Evolutionary conservation across 495 filamentous ascomycete species (phyloP).

Genomic region (Pyronema domesticum): DNA sequence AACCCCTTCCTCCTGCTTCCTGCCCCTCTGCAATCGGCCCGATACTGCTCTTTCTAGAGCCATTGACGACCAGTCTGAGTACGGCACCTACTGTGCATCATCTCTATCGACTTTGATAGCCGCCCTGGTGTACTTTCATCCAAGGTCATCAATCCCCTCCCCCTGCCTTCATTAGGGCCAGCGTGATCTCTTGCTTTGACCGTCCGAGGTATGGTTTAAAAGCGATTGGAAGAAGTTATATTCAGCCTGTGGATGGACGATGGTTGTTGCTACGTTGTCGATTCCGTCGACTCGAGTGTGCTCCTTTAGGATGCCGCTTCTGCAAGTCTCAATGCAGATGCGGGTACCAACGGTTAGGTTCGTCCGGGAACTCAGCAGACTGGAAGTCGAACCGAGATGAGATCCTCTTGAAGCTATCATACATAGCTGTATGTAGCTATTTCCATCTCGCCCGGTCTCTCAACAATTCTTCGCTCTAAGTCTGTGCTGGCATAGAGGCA

Average conservation of each 20-base stretch:
- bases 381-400: background rate
- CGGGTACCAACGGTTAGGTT: conserved; percentile 3
- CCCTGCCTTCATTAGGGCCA: background rate
- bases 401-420: background rate
- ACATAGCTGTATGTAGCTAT: too few species aligned
- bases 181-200: background rate
- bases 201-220: background rate
- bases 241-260: background rate
- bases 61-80: background rate
- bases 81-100: background rate
- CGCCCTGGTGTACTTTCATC: background rate
- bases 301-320: conserved; percentile 3
- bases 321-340: conserved; percentile 1
- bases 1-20: background rate
- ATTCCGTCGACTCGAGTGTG: conserved; percentile 1
- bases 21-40: background rate
- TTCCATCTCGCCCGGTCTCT: too few species aligned
- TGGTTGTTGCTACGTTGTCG: conserved; percentile 1
- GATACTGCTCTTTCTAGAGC: background rate
- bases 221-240: background rate
- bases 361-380: conserved; percentile 1
- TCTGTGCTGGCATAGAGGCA: background rate
- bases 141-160: background rate
- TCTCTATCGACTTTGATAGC: background rate
- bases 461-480: too few species aligned